Evolutionary conservation across 495 filamentous ascomycete genomes (phyloP).

Genomic region (Hypoxylon fragiforme): DNA sequence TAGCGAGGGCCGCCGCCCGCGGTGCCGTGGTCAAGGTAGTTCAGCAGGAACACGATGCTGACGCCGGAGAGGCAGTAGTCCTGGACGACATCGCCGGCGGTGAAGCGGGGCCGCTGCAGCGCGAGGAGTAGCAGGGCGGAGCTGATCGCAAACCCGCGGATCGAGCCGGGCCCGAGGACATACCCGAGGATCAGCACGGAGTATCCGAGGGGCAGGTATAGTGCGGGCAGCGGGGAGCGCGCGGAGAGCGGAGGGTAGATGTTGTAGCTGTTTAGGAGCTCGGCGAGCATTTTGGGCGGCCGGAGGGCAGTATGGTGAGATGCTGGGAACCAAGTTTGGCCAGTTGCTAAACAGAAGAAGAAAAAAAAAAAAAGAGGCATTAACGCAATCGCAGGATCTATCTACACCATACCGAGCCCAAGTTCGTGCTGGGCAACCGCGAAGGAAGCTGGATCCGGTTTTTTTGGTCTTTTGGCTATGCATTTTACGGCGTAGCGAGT

Average conservation of each 20-base stretch:
- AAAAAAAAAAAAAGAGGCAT: too few species aligned
- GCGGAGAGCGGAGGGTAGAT: constrained; percentile 7
- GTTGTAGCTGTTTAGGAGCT: neutral
- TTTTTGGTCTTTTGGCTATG: too few species aligned
- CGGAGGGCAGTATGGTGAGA: too few species aligned
- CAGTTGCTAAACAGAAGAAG: too few species aligned
- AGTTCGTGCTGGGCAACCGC: too few species aligned
- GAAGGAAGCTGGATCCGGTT: too few species aligned
- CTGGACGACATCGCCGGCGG: constrained; percentile 2
- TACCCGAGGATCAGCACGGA: neutral
- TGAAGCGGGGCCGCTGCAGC: constrained; percentile 1
- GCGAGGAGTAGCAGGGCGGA: neutral
- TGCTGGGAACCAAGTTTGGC: too few species aligned
- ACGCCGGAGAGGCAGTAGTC: constrained; percentile 1
- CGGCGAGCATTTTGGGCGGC: constrained; percentile 1
- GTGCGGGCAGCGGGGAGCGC: constrained; percentile 5
- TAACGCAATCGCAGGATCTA: too few species aligned
- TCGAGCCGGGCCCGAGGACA: neutral
- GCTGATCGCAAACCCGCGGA: neutral
- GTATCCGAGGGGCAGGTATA: neutral
- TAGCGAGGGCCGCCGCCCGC: neutral
- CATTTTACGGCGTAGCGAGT: too few species aligned
- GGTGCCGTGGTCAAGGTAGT: constrained; percentile 1
- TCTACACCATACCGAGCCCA: too few species aligned
- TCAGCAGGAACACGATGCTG: neutral